Base-by-base conservation (phyloP, 2,329 filamentous ascomycete genomes). In the Pestalotiopsis sp. region DNA sequence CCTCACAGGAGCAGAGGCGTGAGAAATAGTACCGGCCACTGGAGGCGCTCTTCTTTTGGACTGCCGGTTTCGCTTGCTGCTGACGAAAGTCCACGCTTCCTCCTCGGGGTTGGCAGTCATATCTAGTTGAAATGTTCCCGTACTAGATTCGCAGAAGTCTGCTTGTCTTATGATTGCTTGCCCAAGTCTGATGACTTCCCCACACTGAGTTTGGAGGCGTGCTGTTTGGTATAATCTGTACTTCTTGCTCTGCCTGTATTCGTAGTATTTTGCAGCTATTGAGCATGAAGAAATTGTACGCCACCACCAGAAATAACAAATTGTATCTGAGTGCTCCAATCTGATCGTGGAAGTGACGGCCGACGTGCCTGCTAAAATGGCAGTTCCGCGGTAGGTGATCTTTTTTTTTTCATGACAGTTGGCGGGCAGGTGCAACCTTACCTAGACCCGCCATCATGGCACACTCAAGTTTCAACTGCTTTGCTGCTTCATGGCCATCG, bases 1-100 rank as follows among this genome's bases (percentile, higher is more conserved):
- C 24, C 20, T 35, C 26, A 39, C 57, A 14, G 58, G 52, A 17
- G 14, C 10, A 20, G 55, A 66, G 30, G 5, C 7, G 1, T 20
- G 20, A 13, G 20, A 24, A 13, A 44, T 26, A 4, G 14, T 5
- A n/a, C n/a, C 24, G 55, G 64, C 64, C 11, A 66, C 48, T 22
- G 69, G 30, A 9, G 68, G 67, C 2, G 69, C 59, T 55, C 30
- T 60, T 40, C 22, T 24, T 59, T 58, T 65, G 58, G 55, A 11
- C 22, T 26, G 44, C 59, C 44, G 17, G 63, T 55, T 52, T 1
- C 57, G n/a, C 35, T 66, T 66, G 57, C 57, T 66, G 6, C 38
- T 61, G 26, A 66, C 65, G 55, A 30, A 62, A 22, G 65, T 66
- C 65, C 65, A 66, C 20, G 57, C 6, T 48, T 61, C 65, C 39